phyloP scores from a whole-genome alignment of 257 asterid species.

The Cinchona pubescens region DNA sequence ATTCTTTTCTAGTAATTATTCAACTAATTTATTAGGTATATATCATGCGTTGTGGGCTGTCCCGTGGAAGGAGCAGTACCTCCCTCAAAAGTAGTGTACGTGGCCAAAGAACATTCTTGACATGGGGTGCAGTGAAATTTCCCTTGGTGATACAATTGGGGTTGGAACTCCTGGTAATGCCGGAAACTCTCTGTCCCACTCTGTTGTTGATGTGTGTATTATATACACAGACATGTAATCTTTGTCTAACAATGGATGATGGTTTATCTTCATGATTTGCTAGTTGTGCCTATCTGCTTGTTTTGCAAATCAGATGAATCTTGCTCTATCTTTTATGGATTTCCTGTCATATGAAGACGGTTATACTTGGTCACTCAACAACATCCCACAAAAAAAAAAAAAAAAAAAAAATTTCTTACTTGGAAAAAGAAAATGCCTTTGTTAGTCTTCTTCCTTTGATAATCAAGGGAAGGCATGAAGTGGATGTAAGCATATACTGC shows the following conservation, averaged over 20 bases:
- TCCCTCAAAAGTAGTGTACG: constrained; percentile 79
- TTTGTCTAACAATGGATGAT: neutral
- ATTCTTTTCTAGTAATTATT: neutral
- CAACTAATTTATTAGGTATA: constrained; percentile 50
- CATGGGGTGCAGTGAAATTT: constrained; percentile 91
- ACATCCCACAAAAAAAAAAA: neutral
- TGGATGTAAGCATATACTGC: too few species aligned
- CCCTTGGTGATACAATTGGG: constrained; percentile 95
- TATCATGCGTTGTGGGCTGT: constrained; percentile 95
- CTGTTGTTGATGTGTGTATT: neutral
- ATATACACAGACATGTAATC: neutral
- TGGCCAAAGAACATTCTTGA: constrained; percentile 72
- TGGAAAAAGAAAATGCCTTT: neutral
- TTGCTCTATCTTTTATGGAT: neutral
- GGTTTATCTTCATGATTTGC: neutral
- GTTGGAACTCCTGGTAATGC: constrained; percentile 94
- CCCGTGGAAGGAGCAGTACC: constrained; percentile 88
- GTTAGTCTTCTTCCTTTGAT: neutral
- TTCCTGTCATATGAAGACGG: constrained; percentile 4
- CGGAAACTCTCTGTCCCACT: neutral
- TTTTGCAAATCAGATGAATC: neutral
- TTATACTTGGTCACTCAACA: neutral
- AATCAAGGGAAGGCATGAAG: neutral
- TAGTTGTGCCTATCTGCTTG: neutral
- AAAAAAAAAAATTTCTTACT: neutral